A percentile compares a stretch with the other conserved stretches of the same genome.
Evolutionary conservation across 495 filamentous ascomycete genomes (phyloP).

Genomic region (Aspergillus wentii): DNA sequence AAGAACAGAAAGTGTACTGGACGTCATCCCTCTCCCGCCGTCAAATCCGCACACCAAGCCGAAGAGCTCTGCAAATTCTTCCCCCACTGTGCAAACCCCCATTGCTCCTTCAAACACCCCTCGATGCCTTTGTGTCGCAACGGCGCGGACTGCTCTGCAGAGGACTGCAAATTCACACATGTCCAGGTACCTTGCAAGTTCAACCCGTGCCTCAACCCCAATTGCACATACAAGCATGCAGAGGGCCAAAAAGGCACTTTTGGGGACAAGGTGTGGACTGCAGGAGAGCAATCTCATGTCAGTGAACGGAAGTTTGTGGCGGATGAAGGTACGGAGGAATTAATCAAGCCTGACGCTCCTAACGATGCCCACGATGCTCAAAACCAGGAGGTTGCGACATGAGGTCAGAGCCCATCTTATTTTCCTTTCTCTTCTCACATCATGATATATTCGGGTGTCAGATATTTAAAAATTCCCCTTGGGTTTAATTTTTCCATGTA

Average conservation of each 20-base stretch:
- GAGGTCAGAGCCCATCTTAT: conserved; percentile 10
- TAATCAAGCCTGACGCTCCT: conserved; percentile 63
- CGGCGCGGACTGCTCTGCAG: conserved; percentile 80
- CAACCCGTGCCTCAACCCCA: conserved; percentile 81
- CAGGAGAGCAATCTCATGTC: conserved; percentile 60
- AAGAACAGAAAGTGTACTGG: conserved; percentile 92
- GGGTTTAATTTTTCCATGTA: conserved; percentile 25
- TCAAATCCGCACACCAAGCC: conserved; percentile 67
- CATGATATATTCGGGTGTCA: conserved; percentile 2
- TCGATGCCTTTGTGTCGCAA: conserved; percentile 82
- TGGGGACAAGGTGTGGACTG: conserved; percentile 87
- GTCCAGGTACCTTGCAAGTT: conserved; percentile 78
- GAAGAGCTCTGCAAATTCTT: conserved; percentile 92
- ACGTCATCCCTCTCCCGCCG: conserved; percentile 87
- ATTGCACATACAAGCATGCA: conserved; percentile 83
- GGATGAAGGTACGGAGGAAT: conserved; percentile 55
- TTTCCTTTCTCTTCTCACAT: neutral
- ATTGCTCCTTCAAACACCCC: conserved; percentile 84
- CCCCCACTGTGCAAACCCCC: conserved; percentile 84
- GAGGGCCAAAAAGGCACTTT: conserved; percentile 81
- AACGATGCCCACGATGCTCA: conserved; percentile 16
- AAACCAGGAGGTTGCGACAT: conserved; percentile 35
- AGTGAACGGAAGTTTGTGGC: conserved; percentile 90
- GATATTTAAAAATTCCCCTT: conserved; percentile 6
- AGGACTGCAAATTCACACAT: conserved; percentile 89